Conservation (phyloP, 1,284 basidiomycete species). For the Farysia itapuensis region DNA sequence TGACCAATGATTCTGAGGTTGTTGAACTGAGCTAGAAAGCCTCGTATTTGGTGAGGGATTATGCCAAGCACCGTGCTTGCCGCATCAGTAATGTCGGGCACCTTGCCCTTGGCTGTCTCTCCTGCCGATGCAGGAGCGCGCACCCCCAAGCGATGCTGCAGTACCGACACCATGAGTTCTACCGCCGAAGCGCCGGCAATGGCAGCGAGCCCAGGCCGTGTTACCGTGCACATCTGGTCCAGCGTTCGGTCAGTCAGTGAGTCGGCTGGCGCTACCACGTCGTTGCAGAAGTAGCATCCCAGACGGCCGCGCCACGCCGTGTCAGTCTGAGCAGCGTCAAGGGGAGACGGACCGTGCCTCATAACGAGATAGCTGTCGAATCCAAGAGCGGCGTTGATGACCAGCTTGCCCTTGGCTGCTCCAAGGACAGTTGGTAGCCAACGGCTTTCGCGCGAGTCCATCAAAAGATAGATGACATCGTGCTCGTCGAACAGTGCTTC, state of each 20-base stretch:
- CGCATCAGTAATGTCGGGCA: no score
- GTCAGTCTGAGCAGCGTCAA: background rate
- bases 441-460: slow-evolving; percentile 93
- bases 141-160: slow-evolving; percentile 70
- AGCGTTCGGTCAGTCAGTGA: slow-evolving; percentile 89
- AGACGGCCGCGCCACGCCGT: slow-evolving; percentile 37
- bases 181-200: slow-evolving; percentile 90
- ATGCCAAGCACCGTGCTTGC: slow-evolving; percentile 66
- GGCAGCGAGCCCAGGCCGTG: slow-evolving; percentile 88
- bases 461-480: slow-evolving; percentile 89
- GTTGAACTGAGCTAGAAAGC: slow-evolving; percentile 81
- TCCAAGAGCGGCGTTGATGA: slow-evolving; percentile 91
- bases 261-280: slow-evolving; percentile 92
- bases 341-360: slow-evolving; percentile 72
- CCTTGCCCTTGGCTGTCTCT: slow-evolving; percentile 7
- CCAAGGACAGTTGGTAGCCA: slow-evolving; percentile 92
- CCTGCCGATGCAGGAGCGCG: slow-evolving; percentile 26
- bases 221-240: slow-evolving; percentile 99
- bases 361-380: slow-evolving; percentile 97
- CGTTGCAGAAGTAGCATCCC: slow-evolving; percentile 98
- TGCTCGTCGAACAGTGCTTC: slow-evolving; percentile 79
- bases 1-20: slow-evolving; percentile 80
- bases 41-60: slow-evolving; percentile 91
- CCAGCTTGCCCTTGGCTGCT: slow-evolving; percentile 81
- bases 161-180: slow-evolving; percentile 81